These are phyloP conservation scores for Colletotrichum lupini DNA, from an alignment of 2,329 filamentous ascomycete genomes.

Conservation along the genomic window DNA sequence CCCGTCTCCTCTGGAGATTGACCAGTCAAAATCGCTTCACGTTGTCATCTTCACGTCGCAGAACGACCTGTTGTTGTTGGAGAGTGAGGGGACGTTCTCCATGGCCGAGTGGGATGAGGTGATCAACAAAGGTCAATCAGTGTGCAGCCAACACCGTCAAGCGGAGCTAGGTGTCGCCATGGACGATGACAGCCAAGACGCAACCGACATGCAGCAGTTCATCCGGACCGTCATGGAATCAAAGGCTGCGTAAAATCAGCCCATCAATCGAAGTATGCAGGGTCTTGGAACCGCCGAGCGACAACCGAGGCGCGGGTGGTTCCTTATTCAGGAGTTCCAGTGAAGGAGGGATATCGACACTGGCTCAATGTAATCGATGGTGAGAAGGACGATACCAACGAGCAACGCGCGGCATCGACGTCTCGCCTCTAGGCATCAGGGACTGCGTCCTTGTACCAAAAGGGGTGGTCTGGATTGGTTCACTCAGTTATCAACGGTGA, in stretches of 20 bases:
- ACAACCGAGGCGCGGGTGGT: not conserved
- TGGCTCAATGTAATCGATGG: not conserved
- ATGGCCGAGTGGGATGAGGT: conserved; percentile 80
- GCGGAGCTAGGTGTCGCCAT: conserved; percentile 55
- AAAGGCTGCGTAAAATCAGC: conserved; percentile 54
- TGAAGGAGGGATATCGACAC: not conserved
- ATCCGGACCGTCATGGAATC: conserved; percentile 70
- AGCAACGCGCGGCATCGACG: not conserved
- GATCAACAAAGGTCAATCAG: conserved; percentile 70
- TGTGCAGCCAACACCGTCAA: conserved; percentile 66
- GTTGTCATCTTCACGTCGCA: conserved; percentile 85
- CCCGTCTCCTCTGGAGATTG: conserved; percentile 72
- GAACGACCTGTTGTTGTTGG: conserved; percentile 78
- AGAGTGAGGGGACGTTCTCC: conserved; percentile 85
- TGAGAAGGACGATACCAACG: not conserved
- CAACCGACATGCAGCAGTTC: conserved; percentile 67
- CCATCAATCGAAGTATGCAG: conserved; percentile 3
- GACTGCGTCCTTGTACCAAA: not conserved
- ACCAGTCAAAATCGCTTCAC: conserved; percentile 77
- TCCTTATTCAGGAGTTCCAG: not conserved
- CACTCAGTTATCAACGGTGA: not conserved
- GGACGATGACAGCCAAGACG: conserved; percentile 56
- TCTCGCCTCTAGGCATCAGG: not conserved
- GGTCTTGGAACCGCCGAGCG: conserved; percentile 13
- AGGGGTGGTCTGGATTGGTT: not conserved